phyloP scores from a whole-genome alignment of 805 yeast species.

The Nakazawaea sp. region DNA sequence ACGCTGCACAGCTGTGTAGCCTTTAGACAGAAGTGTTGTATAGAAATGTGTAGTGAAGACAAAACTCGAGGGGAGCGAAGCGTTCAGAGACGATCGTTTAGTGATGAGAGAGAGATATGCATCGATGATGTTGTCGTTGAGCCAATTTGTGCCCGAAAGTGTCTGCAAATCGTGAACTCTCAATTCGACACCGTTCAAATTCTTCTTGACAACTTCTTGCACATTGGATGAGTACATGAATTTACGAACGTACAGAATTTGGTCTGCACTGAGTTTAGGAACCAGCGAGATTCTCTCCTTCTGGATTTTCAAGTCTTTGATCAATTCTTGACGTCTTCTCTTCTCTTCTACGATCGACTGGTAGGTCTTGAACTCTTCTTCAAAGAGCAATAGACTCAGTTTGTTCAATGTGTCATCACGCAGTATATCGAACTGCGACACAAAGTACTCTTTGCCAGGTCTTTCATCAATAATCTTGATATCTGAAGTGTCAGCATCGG shows the following conservation, averaged over 20 bases:
- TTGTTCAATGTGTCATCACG: constrained; percentile 1
- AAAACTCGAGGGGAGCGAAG: constrained; percentile 35
- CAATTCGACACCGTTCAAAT: constrained; percentile 49
- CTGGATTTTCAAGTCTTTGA: constrained; percentile 28
- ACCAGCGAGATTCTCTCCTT: constrained; percentile 23
- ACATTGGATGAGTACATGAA: constrained; percentile 23
- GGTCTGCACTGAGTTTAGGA: constrained; percentile 25
- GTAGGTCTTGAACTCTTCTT: constrained; percentile 33
- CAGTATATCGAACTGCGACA: not conserved
- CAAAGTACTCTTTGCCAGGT: too few species aligned
- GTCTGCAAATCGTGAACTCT: constrained; percentile 64
- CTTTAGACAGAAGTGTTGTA: constrained; percentile 61
- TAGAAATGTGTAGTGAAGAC: constrained; percentile 88
- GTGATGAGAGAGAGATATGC: constrained; percentile 58
- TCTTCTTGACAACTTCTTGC: constrained; percentile 23
- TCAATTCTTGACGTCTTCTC: constrained; percentile 25
- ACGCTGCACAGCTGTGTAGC: constrained; percentile 72
- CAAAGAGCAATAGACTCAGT: constrained; percentile 14
- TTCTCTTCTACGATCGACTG: constrained; percentile 37
- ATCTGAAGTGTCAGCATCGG: not conserved
- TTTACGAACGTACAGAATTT: constrained; percentile 23
- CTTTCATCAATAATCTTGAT: not conserved
- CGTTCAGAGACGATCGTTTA: constrained; percentile 23
- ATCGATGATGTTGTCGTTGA: constrained; percentile 88
- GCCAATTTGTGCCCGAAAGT: constrained; percentile 67